These are phyloP conservation scores for Lentinula raphanica DNA, from an alignment of 768 basidiomycete genomes.

Conservation along the genomic window DNA sequence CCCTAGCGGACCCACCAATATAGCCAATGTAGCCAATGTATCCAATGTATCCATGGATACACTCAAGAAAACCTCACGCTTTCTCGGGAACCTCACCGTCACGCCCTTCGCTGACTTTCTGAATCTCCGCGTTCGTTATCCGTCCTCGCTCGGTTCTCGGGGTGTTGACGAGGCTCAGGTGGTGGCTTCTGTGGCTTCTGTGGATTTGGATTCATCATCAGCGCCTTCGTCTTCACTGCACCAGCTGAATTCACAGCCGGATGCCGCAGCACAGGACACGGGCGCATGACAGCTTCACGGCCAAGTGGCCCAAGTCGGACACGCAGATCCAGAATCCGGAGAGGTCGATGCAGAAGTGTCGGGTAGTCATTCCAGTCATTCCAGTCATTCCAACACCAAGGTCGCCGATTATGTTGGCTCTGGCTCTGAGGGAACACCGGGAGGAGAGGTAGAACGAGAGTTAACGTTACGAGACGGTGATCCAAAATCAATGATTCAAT, in stretches of 20 bases:
- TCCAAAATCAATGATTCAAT: background rate
- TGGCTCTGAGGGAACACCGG: no score
- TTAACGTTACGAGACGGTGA: no score
- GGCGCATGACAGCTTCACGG: no score
- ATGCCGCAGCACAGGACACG: conserved; percentile 12
- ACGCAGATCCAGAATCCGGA: conserved; percentile 5
- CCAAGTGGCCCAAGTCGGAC: background rate
- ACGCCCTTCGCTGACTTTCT: conserved; percentile 60
- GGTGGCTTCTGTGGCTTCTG: no score
- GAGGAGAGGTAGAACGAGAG: background rate
- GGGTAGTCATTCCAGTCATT: no score
- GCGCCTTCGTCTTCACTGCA: conserved; percentile 12
- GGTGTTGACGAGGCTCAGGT: conserved; percentile 20
- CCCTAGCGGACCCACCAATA: conserved; percentile 8
- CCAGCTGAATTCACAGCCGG: conserved; percentile 7
- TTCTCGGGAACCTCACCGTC: conserved; percentile 56
- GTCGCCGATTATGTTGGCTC: background rate
- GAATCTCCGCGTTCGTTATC: conserved; percentile 58
- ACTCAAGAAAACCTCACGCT: conserved; percentile 36
- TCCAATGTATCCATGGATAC: conserved; percentile 30
- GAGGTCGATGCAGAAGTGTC: background rate
- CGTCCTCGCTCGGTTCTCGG: conserved; percentile 29
- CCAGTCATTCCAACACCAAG: no score
- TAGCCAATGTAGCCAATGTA: conserved; percentile 25
- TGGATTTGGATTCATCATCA: no score